Evolutionary conservation across 148 eudicot species (phyloP).

Genomic region (Rhododendron simsii): DNA sequence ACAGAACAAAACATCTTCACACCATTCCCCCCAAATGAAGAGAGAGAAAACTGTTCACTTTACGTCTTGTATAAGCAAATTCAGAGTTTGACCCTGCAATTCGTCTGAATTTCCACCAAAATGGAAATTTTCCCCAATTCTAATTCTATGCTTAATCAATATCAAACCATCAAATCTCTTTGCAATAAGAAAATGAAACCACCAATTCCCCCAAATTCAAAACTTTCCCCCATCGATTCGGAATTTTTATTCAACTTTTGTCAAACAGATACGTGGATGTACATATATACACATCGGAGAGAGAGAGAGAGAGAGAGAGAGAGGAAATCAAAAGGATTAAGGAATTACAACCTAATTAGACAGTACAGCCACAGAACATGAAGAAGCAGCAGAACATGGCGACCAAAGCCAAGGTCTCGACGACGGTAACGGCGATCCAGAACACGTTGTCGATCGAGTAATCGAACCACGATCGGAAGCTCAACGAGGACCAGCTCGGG

Average conservation of each 20-base stretch:
- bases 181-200: neutral
- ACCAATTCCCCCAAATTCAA: neutral
- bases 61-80: neutral
- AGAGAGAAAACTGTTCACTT: neutral
- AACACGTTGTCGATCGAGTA: slow-evolving; percentile 44
- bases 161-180: neutral
- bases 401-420: slow-evolving; percentile 48
- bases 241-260: neutral
- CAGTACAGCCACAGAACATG: slow-evolving; percentile 57
- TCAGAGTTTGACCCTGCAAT: neutral
- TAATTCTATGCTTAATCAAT: neutral
- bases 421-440: slow-evolving; percentile 33
- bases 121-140: neutral
- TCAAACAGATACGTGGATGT: neutral
- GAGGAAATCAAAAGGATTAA: neutral
- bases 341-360: slow-evolving; percentile 19
- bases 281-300: neutral
- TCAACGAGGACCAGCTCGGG: slow-evolving; percentile 10
- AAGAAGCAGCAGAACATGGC: slow-evolving; percentile 50
- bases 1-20: neutral
- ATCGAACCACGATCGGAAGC: slow-evolving; percentile 42
- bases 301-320: neutral
- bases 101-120: neutral
- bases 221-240: neutral
- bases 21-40: neutral